Conservation (phyloP, 352 stramenopile genomes). For the Globisporangium orthogonon region DNA sequence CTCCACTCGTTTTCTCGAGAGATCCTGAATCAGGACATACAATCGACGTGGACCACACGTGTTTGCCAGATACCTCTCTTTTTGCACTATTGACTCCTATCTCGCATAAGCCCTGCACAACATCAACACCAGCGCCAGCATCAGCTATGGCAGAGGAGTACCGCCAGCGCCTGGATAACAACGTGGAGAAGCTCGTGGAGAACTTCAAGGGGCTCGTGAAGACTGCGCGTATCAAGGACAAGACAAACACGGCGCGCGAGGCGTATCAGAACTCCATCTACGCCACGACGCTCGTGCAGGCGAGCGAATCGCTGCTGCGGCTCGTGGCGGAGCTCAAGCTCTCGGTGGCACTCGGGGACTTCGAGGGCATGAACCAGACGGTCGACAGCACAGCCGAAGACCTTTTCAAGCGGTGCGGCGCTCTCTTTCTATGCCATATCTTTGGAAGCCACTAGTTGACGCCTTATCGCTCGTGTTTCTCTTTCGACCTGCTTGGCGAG, state of each 20-base stretch:
- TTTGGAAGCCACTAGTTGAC: neutral
- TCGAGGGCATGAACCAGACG: constrained; percentile 85
- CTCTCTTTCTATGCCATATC: neutral
- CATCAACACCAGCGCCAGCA: neutral
- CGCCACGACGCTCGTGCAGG: constrained; percentile 72
- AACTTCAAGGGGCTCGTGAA: constrained; percentile 84
- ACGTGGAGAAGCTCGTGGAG: constrained; percentile 85
- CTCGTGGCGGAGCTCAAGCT: constrained; percentile 82
- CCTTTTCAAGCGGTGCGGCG: constrained; percentile 48
- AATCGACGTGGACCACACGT: no score
- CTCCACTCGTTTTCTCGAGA: no score
- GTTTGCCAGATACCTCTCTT: no score
- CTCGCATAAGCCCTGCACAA: no score
- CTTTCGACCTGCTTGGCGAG: neutral
- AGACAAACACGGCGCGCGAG: constrained; percentile 73
- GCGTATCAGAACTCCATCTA: constrained; percentile 80
- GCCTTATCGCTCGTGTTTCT: neutral
- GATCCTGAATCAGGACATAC: no score
- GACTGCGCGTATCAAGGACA: constrained; percentile 77
- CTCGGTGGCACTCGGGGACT: constrained; percentile 68
- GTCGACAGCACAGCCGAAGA: constrained; percentile 66
- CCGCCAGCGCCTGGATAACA: constrained; percentile 80
- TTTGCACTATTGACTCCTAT: no score
- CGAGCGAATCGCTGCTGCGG: constrained; percentile 74
- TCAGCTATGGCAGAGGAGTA: constrained; percentile 73